A percentile compares a stretch with the other conserved stretches of the same genome.
Conservation (phyloP, 768 basidiomycete genomes). For the Paxillus rubicundulus region DNA sequence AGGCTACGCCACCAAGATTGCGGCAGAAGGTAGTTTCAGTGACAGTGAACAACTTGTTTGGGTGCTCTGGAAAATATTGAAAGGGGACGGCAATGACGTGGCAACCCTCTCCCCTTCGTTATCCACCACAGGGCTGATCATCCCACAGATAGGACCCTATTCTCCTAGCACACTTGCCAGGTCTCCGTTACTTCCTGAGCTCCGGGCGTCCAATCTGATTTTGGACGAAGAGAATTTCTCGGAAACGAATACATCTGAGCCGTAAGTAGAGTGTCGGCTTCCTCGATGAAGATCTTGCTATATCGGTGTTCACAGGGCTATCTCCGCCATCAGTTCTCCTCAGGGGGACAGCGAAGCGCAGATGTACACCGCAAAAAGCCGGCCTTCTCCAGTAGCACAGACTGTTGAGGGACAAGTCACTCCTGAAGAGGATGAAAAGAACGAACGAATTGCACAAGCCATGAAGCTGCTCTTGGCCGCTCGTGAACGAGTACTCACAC, state of each 20-base stretch:
- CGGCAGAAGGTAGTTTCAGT: slow-evolving; percentile 47
- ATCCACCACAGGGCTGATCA: slow-evolving; percentile 2
- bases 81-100: slow-evolving; percentile 80
- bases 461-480: slow-evolving; percentile 69
- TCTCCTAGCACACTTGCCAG: slow-evolving; percentile 71
- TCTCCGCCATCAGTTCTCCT: slow-evolving; percentile 5
- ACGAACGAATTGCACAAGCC: slow-evolving; percentile 57
- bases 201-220: slow-evolving; percentile 68
- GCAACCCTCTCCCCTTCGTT: slow-evolving; percentile 1
- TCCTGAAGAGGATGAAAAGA: slow-evolving; percentile 53
- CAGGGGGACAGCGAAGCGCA: slow-evolving; percentile 6
- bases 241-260: slow-evolving; percentile 43
- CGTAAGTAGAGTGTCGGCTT: slow-evolving; percentile 33
- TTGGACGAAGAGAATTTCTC: slow-evolving; percentile 61
- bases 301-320: slow-evolving; percentile 17
- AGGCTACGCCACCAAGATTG: slow-evolving; percentile 52
- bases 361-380: slow-evolving; percentile 1
- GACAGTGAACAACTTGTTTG: slow-evolving; percentile 78
- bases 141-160: slow-evolving; percentile 73
- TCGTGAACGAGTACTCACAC: slow-evolving; percentile 67
- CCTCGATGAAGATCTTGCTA: slow-evolving; percentile 11
- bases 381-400: slow-evolving; percentile 1
- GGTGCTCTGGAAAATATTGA: slow-evolving; percentile 85
- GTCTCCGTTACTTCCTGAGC: slow-evolving; percentile 72
- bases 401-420: slow-evolving; percentile 27